phyloP scores from a whole-genome alignment of 1,139 yeast genomes.

The Suhomyces maxii region DNA sequence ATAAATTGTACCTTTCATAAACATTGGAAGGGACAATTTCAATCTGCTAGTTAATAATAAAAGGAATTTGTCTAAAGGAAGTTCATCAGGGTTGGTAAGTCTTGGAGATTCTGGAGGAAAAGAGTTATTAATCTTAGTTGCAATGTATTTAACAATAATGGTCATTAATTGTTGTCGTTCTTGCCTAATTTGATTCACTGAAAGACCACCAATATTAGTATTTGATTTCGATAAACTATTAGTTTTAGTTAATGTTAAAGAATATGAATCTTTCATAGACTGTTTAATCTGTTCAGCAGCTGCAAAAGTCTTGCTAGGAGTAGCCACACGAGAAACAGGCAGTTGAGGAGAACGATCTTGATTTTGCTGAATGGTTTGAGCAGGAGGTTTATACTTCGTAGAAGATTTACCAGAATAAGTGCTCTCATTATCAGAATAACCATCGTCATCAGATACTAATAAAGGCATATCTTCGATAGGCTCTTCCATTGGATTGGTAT shows the following conservation, averaged over 20 bases:
- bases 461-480: constrained; percentile 27
- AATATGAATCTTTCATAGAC: constrained; percentile 13
- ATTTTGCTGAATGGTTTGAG: background rate
- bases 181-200: constrained; percentile 12
- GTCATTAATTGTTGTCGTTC: constrained; percentile 42
- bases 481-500: constrained; percentile 10
- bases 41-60: constrained; percentile 42
- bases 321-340: constrained; percentile 10
- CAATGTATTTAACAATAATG: constrained; percentile 44
- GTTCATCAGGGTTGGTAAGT: constrained; percentile 26
- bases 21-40: constrained; percentile 35
- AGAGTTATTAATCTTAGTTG: constrained; percentile 46
- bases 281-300: constrained; percentile 20
- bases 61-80: constrained; percentile 45
- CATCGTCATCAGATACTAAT: constrained; percentile 33
- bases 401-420: constrained; percentile 10
- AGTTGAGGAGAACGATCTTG: constrained; percentile 1
- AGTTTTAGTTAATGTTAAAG: background rate
- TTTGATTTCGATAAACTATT: background rate
- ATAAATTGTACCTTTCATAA: constrained; percentile 46
- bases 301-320: constrained; percentile 9
- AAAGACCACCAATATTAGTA: constrained; percentile 1
- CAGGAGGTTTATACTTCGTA: constrained; percentile 1
- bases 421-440: constrained; percentile 28
- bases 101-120: constrained; percentile 43